A percentile compares a stretch with the other conserved stretches of the same genome.
Conservation (phyloP, 139 green algal species). For the Chlamydomonas eustigma region DNA sequence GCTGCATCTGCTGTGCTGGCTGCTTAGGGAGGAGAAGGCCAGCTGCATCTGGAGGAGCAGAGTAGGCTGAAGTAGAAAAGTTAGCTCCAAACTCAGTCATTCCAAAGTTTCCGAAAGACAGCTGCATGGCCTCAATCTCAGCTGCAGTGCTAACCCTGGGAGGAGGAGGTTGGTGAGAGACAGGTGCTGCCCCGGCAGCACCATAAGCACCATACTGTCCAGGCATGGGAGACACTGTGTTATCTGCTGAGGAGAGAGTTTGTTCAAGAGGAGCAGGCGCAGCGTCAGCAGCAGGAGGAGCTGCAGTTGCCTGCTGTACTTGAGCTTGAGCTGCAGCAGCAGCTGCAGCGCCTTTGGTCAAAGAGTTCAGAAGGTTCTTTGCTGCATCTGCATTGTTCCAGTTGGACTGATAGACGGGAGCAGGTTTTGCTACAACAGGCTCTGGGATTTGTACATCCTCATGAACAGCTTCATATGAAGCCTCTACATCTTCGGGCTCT, state of each 20-base stretch:
- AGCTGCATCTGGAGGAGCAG: neutral
- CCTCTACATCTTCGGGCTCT: neutral
- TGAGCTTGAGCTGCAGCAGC: neutral
- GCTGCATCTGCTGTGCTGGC: neutral
- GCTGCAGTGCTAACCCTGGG: neutral
- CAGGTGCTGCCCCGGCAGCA: neutral
- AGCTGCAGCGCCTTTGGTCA: constrained; percentile 1
- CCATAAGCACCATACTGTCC: neutral
- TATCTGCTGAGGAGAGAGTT: constrained; percentile 2
- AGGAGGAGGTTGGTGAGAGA: neutral
- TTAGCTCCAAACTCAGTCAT: constrained; percentile 11
- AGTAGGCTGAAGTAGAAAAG: neutral
- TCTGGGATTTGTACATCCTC: neutral
- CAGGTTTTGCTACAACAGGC: neutral
- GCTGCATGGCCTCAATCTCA: constrained; percentile 13
- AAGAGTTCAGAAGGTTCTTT: constrained; percentile 6
- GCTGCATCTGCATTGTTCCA: constrained; percentile 11
- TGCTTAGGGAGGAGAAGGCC: neutral
- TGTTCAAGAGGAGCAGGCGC: neutral
- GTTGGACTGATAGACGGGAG: neutral
- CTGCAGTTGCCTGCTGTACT: constrained; percentile 1
- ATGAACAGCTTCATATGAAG: neutral
- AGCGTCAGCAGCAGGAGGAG: neutral
- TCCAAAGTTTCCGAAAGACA: constrained; percentile 15
- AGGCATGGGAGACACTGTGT: neutral